Evolutionary conservation across 225 moss, liverwort and hornwort species (phyloP).

Genomic region (Pseudisothecium myosuroides): DNA sequence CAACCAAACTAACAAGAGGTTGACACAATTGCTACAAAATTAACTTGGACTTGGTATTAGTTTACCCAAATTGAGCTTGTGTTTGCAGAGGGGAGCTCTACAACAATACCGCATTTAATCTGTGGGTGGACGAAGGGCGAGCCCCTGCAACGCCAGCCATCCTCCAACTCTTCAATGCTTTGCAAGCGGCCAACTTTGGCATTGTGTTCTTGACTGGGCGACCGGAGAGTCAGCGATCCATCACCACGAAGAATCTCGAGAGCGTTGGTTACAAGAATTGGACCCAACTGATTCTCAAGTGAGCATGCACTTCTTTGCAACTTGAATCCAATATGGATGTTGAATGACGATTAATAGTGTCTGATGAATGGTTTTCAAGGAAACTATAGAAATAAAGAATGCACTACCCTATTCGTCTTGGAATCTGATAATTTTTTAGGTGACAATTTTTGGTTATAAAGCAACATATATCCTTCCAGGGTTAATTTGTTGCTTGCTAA

Average conservation of each 20-base stretch:
- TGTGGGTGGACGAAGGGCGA: constrained; percentile 26
- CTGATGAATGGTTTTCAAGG: background rate
- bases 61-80: background rate
- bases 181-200: constrained; percentile 25
- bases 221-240: constrained; percentile 28
- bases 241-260: constrained; percentile 33
- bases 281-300: constrained; percentile 55
- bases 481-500: background rate
- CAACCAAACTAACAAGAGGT: background rate
- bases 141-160: constrained; percentile 11
- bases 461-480: fast-evolving
- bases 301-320: background rate
- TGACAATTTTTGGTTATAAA: background rate
- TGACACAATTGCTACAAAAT: background rate
- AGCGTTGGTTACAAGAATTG: constrained; percentile 45
- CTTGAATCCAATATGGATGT: background rate
- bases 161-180: constrained; percentile 25
- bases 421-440: background rate
- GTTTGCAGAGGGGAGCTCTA: constrained; percentile 32
- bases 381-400: background rate
- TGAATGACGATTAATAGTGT: background rate
- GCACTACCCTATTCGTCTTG: background rate
- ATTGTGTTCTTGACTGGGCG: constrained; percentile 60
- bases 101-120: constrained; percentile 22
- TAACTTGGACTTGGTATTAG: too few relatives aligned